Evolutionary conservation across 2,329 filamentous ascomycete genomes (phyloP).

Genomic region (Delphinella strobiligena): DNA sequence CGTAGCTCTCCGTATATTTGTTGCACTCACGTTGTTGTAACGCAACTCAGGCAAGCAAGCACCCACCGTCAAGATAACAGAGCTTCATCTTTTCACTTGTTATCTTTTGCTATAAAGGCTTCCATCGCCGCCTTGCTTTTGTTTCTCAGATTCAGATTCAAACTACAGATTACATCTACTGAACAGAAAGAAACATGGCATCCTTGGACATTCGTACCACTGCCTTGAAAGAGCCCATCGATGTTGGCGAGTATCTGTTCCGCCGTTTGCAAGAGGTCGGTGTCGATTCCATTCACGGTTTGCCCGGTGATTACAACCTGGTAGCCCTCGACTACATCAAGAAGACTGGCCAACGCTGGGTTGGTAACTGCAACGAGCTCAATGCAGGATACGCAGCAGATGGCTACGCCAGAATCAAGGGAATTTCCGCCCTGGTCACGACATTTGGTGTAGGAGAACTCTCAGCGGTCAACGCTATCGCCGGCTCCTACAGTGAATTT

Average conservation of each 20-base stretch:
- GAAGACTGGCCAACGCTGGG: conserved; percentile 41
- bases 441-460: conserved; percentile 39
- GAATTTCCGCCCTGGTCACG: conserved; percentile 33
- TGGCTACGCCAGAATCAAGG: conserved; percentile 35
- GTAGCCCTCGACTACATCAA: conserved; percentile 22
- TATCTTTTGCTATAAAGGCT: no score
- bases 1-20: no score
- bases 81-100: no score
- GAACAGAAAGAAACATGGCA: no score
- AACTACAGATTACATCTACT: no score
- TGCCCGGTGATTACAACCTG: conserved; percentile 29
- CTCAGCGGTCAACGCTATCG: conserved; percentile 34
- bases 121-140: no score
- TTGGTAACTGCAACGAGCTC: conserved; percentile 51
- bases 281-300: conserved; percentile 34
- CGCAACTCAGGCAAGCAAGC: no score
- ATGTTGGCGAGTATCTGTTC: conserved; percentile 22
- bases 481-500: conserved; percentile 35
- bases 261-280: conserved; percentile 31
- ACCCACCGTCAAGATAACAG: no score
- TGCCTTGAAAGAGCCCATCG: conserved; percentile 7
- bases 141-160: no score
- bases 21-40: no score
- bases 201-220: conserved; percentile 7
- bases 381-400: conserved; percentile 40